A percentile compares a stretch with the other conserved stretches of the same genome.
These are phyloP conservation scores for Nadsonia commutata DNA, from an alignment of 1,139 yeast species.

Conservation along the genomic window DNA sequence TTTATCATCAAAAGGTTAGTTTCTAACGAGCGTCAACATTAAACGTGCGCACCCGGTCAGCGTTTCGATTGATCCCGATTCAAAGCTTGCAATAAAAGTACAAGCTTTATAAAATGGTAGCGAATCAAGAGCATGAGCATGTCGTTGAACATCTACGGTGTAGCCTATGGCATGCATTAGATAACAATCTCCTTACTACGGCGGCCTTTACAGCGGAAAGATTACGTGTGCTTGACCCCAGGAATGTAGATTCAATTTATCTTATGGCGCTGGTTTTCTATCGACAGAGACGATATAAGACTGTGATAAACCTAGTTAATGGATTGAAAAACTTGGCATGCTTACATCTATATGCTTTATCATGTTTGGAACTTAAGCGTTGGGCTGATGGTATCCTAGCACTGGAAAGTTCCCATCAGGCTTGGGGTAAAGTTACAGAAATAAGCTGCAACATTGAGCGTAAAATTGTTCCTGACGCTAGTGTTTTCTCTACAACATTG, in stretches of 20 bases:
- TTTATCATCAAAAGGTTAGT: too few species aligned
- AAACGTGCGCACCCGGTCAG: neutral
- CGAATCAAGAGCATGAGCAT: constrained; percentile 2
- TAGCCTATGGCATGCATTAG: constrained; percentile 49
- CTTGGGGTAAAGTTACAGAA: constrained; percentile 13
- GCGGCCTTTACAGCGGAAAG: constrained; percentile 79
- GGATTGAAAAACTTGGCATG: constrained; percentile 50
- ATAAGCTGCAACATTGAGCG: constrained; percentile 10
- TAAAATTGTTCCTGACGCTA: constrained; percentile 42
- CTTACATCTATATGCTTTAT: constrained; percentile 50
- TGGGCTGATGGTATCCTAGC: constrained; percentile 53
- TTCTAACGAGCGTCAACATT: constrained; percentile 4
- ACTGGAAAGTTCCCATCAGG: constrained; percentile 22
- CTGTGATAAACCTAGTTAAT: constrained; percentile 28
- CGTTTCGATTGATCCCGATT: neutral
- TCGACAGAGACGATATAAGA: constrained; percentile 40
- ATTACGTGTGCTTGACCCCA: constrained; percentile 40
- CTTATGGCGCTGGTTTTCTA: constrained; percentile 49
- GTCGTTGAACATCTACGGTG: constrained; percentile 12
- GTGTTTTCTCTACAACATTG: constrained; percentile 48
- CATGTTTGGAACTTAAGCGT: constrained; percentile 42
- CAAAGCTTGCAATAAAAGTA: neutral
- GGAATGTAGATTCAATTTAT: constrained; percentile 41
- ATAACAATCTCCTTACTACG: constrained; percentile 49
- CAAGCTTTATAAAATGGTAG: neutral